Evolutionary conservation across 1,139 yeast species (phyloP).

Genomic region (Kodamaea sp.): DNA sequence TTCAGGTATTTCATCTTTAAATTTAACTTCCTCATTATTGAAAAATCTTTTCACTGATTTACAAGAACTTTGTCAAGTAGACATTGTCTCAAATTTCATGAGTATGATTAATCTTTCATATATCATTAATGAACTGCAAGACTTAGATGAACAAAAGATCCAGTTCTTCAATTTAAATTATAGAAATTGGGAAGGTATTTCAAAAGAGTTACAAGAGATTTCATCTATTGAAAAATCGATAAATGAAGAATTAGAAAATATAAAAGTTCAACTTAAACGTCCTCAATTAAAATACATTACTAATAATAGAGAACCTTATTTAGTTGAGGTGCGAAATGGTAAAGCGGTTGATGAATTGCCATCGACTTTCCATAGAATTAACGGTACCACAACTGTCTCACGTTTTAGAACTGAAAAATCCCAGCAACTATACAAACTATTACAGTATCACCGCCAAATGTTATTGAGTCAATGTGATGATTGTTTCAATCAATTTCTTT

Average conservation of each 20-base stretch:
- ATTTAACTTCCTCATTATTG: constrained; percentile 25
- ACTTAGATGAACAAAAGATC: constrained; percentile 41
- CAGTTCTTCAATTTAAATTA: constrained; percentile 52
- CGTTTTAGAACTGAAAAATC: constrained; percentile 69
- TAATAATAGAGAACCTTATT: constrained; percentile 60
- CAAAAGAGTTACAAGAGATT: constrained; percentile 39
- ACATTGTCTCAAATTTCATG: constrained; percentile 32
- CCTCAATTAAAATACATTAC: constrained; percentile 57
- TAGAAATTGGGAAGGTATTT: constrained; percentile 39
- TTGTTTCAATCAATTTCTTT: constrained; percentile 54
- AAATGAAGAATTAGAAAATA: constrained; percentile 45
- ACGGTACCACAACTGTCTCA: constrained; percentile 66
- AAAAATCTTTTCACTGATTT: constrained; percentile 22
- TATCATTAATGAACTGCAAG: constrained; percentile 50
- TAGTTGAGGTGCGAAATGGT: constrained; percentile 69
- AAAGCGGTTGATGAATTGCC: constrained; percentile 58
- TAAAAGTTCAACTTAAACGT: constrained; percentile 48
- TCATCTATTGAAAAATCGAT: constrained; percentile 43
- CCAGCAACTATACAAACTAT: constrained; percentile 45
- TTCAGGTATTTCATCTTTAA: constrained; percentile 12
- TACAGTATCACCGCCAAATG: constrained; percentile 62
- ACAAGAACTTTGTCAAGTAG: constrained; percentile 12
- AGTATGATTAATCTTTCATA: constrained; percentile 53
- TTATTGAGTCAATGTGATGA: constrained; percentile 52
- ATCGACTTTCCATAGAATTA: constrained; percentile 68